phyloP scores from a whole-genome alignment of 1,284 basidiomycete genomes.

The Termitomyces sp. region DNA sequence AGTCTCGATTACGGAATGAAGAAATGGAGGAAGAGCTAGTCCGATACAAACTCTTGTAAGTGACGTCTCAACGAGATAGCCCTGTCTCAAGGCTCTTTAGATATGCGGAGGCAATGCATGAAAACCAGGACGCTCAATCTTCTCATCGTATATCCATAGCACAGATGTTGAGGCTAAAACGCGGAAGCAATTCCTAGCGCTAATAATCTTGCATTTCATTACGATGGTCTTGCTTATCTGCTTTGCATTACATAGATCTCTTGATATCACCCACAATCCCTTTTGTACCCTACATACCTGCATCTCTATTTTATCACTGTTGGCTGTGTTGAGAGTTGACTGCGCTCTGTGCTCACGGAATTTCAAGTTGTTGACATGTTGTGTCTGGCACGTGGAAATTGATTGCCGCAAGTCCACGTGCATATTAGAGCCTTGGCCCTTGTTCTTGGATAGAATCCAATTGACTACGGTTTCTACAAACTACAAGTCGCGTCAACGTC shows the following conservation, averaged over 20 bases:
- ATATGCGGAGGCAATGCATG: conserved; percentile 86
- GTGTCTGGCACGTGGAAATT: conserved; percentile 21
- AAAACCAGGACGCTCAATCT: conserved; percentile 74
- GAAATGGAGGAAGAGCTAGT: conserved; percentile 89
- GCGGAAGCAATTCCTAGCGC: conserved; percentile 31
- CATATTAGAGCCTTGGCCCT: conserved; percentile 7
- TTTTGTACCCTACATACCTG: conserved; percentile 2
- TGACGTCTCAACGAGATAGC: conserved; percentile 14
- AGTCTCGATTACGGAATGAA: conserved; percentile 79
- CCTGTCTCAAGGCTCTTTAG: conserved; percentile 33
- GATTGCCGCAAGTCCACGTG: conserved; percentile 21
- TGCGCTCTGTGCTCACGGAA: not conserved
- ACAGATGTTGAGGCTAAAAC: conserved; percentile 36
- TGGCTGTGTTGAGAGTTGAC: not conserved
- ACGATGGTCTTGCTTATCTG: conserved; percentile 2
- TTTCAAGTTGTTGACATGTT: conserved; percentile 16
- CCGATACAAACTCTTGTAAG: conserved; percentile 84
- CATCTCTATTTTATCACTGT: conserved; percentile 1
- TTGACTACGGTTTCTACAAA: conserved; percentile 16
- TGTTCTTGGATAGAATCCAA: conserved; percentile 15
- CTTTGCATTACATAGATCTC: conserved; percentile 3
- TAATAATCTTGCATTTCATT: not conserved
- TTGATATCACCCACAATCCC: not conserved
- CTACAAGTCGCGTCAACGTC: conserved; percentile 9
- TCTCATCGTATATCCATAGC: conserved; percentile 61